These are phyloP conservation scores for Mytilinidion resinicola DNA, from an alignment of 495 filamentous ascomycete genomes.

Conservation along the genomic window DNA sequence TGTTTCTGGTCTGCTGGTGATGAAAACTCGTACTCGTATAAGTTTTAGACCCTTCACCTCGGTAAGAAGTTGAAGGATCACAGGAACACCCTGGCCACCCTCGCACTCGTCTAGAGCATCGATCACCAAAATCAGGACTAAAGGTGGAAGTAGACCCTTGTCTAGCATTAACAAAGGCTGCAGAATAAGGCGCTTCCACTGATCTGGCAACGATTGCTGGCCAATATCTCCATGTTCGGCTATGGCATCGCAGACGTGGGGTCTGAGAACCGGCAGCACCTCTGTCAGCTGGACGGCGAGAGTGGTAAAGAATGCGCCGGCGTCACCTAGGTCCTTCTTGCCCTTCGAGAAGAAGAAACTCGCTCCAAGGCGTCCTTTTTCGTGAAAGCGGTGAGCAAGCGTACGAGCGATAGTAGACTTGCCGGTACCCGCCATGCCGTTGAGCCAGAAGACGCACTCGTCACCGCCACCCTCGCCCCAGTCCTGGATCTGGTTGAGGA, in stretches of 20 bases:
- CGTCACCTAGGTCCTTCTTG: slow-evolving; percentile 11
- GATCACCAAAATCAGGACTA: slow-evolving; percentile 27
- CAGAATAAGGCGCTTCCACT: slow-evolving; percentile 7
- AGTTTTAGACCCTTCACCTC: slow-evolving; percentile 15
- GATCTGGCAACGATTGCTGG: slow-evolving; percentile 4
- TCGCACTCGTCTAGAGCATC: slow-evolving; percentile 36
- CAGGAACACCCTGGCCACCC: slow-evolving; percentile 15
- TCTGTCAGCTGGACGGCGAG: slow-evolving; percentile 13
- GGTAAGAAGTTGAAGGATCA: slow-evolving; percentile 29
- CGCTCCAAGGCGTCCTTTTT: slow-evolving; percentile 18
- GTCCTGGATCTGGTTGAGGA: slow-evolving; percentile 13
- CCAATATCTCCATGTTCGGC: slow-evolving; percentile 8
- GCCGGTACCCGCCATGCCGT: too few species aligned
- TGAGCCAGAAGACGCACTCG: slow-evolving; percentile 34
- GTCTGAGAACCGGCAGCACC: slow-evolving; percentile 3
- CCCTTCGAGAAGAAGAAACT: slow-evolving; percentile 28
- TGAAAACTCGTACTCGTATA: slow-evolving; percentile 27
- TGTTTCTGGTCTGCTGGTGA: slow-evolving; percentile 36
- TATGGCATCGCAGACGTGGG: slow-evolving; percentile 5
- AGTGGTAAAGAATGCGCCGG: slow-evolving; percentile 20
- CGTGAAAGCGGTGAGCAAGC: slow-evolving; percentile 1
- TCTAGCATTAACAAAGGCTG: slow-evolving; percentile 3
- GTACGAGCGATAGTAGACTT: slow-evolving; percentile 4
- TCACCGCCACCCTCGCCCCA: slow-evolving; percentile 9
- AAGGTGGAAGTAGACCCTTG: not conserved